These are phyloP conservation scores for Sphagnum tenellum DNA, from an alignment of 225 moss, liverwort and hornwort genomes.

Conservation along the genomic window DNA sequence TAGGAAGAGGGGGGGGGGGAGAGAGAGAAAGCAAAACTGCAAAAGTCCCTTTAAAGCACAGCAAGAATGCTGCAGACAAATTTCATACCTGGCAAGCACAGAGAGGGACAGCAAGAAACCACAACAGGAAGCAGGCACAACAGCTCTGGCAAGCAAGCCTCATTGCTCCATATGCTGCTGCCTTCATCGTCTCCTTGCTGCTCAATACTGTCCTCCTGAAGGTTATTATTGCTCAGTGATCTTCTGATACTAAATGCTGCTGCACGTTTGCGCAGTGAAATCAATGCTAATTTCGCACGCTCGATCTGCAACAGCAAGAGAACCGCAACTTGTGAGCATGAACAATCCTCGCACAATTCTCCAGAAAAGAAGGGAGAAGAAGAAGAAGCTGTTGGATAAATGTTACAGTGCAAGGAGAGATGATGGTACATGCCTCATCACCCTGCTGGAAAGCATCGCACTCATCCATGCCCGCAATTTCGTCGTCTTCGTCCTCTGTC, in stretches of 20 bases:
- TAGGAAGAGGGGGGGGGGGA: too few species aligned
- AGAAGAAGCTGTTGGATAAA: neutral
- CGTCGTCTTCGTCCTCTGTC: slow-evolving; percentile 52
- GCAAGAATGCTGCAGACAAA: neutral
- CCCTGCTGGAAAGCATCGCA: slow-evolving; percentile 70
- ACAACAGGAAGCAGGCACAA: slow-evolving; percentile 69
- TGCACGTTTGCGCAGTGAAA: slow-evolving; percentile 65
- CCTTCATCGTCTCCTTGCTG: slow-evolving; percentile 46
- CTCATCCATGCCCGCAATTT: slow-evolving; percentile 46
- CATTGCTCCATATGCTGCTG: slow-evolving; percentile 90
- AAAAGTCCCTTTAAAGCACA: too few species aligned
- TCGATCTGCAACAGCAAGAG: slow-evolving; percentile 26
- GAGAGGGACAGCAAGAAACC: slow-evolving; percentile 67
- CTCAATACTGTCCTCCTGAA: slow-evolving; percentile 20
- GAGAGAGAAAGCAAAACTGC: too few species aligned
- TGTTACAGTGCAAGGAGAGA: neutral
- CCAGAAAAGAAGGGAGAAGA: neutral
- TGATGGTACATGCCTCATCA: slow-evolving; percentile 48
- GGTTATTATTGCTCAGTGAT: slow-evolving; percentile 10
- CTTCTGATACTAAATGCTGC: slow-evolving; percentile 35
- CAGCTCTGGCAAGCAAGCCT: slow-evolving; percentile 75
- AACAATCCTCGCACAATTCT: neutral
- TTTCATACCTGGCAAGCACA: slow-evolving; percentile 67
- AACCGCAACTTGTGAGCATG: too few species aligned
- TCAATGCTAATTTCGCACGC: slow-evolving; percentile 58